Conservation (phyloP, 2,329 filamentous ascomycete species). For the Botrytis pseudocinerea region DNA sequence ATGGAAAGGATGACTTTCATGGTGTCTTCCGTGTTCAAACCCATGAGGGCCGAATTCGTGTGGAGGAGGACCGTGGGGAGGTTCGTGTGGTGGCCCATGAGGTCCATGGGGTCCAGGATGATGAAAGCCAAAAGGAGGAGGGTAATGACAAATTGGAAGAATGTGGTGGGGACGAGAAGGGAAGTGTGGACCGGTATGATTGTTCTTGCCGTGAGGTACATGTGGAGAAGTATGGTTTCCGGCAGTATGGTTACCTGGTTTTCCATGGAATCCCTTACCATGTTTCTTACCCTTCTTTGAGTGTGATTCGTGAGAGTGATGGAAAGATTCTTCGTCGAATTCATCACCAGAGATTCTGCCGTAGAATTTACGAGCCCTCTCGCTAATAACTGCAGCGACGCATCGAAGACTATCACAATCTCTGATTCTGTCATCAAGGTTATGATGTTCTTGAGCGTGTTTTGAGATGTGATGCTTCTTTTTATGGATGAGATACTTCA, state of each 20-base stretch:
- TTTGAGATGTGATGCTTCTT: slow-evolving; percentile 43
- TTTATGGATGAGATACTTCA: slow-evolving; percentile 47
- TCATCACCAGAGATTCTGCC: slow-evolving; percentile 33
- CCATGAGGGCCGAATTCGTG: slow-evolving; percentile 20
- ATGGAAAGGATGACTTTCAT: not conserved
- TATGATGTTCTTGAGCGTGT: slow-evolving; percentile 40
- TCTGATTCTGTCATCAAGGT: slow-evolving; percentile 40
- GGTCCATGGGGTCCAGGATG: slow-evolving; percentile 5
- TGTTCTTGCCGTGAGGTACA: slow-evolving; percentile 24
- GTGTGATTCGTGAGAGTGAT: slow-evolving; percentile 13
- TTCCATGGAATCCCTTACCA: slow-evolving; percentile 6
- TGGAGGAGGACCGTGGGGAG: slow-evolving; percentile 7
- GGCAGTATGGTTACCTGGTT: slow-evolving; percentile 23
- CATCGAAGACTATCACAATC: slow-evolving; percentile 49
- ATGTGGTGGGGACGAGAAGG: slow-evolving; percentile 28
- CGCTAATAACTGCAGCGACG: slow-evolving; percentile 45
- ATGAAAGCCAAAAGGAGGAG: slow-evolving; percentile 28
- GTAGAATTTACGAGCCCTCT: slow-evolving; percentile 42
- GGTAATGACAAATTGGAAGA: slow-evolving; percentile 38
- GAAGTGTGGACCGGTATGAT: slow-evolving; percentile 36
- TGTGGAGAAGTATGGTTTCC: slow-evolving; percentile 29
- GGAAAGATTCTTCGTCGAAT: slow-evolving; percentile 24
- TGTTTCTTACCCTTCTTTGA: slow-evolving; percentile 14
- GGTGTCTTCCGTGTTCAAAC: slow-evolving; percentile 14
- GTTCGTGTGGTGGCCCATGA: slow-evolving; percentile 20